Evolutionary conservation across 495 filamentous ascomycete genomes (phyloP).

Genomic region (Paragyromitra xinjiangensis): DNA sequence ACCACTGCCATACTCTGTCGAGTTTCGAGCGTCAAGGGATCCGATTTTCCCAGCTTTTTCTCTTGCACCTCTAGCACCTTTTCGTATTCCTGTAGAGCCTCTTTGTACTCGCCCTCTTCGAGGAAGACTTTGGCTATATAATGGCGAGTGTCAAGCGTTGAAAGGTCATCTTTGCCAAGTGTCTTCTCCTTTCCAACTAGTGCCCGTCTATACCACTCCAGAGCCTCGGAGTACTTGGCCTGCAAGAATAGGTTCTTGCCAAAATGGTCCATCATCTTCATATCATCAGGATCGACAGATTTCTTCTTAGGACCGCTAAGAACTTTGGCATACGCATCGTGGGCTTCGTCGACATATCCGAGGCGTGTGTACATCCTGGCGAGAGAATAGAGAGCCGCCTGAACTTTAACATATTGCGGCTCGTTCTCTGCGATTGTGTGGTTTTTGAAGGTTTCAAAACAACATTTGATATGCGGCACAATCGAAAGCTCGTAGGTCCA

Average conservation of each 20-base stretch:
- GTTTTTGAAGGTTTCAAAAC: not conserved
- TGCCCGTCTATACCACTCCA: not conserved
- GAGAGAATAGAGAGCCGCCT: not conserved
- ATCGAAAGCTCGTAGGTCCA: not conserved
- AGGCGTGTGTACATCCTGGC: not conserved
- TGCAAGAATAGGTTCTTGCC: not conserved
- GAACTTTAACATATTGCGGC: not conserved
- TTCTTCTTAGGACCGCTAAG: not conserved
- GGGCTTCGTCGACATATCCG: not conserved
- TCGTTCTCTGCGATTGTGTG: not conserved
- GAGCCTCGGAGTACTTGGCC: not conserved
- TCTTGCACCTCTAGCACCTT: not conserved
- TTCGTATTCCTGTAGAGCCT: not conserved
- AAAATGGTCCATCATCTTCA: not conserved
- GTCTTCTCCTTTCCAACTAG: not conserved
- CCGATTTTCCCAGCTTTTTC: not conserved
- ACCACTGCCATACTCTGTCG: not conserved
- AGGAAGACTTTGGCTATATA: not conserved
- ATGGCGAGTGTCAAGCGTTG: not conserved
- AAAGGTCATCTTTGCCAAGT: not conserved
- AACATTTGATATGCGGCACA: not conserved
- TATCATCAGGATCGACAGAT: not conserved
- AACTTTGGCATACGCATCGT: not conserved
- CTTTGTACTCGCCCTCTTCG: not conserved
- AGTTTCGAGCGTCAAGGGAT: not conserved